Evolutionary conservation across 768 basidiomycete species (phyloP), one percentile per base, ranked within the genome.

Genomic region (Sarcodon sp.): DNA sequence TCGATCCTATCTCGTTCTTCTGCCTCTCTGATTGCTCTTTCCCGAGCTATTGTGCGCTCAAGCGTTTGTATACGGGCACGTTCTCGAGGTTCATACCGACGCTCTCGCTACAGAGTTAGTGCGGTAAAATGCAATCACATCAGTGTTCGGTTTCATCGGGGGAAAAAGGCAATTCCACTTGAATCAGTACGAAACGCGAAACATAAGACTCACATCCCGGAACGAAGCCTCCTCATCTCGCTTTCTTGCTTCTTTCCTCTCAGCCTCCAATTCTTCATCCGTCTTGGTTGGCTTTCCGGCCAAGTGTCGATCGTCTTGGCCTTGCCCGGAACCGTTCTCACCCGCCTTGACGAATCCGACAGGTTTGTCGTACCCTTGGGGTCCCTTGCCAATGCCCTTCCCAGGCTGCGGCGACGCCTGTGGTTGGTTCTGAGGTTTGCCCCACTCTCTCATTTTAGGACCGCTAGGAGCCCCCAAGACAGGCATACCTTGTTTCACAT

Each of bases 41-140:
- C 83, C 12, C 87, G 77, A 7, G 77, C 71, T 45, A 90, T 80
- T 0, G 82, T 71, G 3, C 88, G 78, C 55, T 90, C 88, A 8
- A 91, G 69, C 4, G 79, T 69, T 48, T 77, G 74, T 50, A 94
- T 84, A 45, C 92, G 79, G 6, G 79, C 71, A 31, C 91, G 75
- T 62, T 99, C 96, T 49, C 90, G 75, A 8, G 82, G 80, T 56
- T 98, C 94, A 43, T 93, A 92, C n/a, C 88, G 79, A 7, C 92
- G 80, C 61, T 98, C 93, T 43, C 91, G 81, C 91, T 98, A 48
- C 21, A 16, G 39, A 27, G 21, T 27, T 27, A 27, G 21, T 27
- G 21, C 21, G 21, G 21, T 27, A 27, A 27, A 27, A 27, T 27
- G 4, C 41, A 46, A 58, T 33, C 35, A 49, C 13, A 46, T 47